Percentiles rank a stretch among this genome's conserved stretches.
phyloP scores from a whole-genome alignment of 1,139 yeast species.

The Lodderomyces metapsilosis region DNA sequence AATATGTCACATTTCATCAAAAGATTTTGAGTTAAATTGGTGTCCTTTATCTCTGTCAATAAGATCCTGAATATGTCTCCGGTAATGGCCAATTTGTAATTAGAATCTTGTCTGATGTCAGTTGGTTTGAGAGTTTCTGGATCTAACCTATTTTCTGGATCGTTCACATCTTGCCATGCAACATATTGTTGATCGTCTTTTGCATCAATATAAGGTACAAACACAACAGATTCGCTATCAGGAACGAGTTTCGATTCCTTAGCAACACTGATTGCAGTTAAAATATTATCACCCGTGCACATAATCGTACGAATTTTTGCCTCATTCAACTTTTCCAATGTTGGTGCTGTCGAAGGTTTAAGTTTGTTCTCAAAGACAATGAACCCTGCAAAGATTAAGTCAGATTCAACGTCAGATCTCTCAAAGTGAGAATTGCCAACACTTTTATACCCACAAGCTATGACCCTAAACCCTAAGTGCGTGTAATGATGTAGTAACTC shows the following conservation, averaged over 20 bases:
- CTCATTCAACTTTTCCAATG: constrained; percentile 52
- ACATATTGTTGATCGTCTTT: constrained; percentile 36
- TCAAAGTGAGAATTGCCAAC: constrained; percentile 14
- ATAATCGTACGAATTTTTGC: constrained; percentile 83
- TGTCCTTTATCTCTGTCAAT: constrained; percentile 53
- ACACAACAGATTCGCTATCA: constrained; percentile 47
- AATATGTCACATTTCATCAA: constrained; percentile 74
- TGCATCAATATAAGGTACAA: constrained; percentile 61
- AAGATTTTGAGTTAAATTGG: constrained; percentile 48
- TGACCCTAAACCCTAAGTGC: constrained; percentile 90
- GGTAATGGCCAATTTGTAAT: constrained; percentile 77
- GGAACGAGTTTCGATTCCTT: constrained; percentile 72
- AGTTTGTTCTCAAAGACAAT: constrained; percentile 89
- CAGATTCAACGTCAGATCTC: constrained; percentile 66
- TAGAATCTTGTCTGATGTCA: constrained; percentile 24
- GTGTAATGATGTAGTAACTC: constrained; percentile 80
- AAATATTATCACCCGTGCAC: constrained; percentile 97
- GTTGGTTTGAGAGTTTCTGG: constrained; percentile 58
- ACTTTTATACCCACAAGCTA: constrained; percentile 81
- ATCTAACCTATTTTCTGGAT: constrained; percentile 56
- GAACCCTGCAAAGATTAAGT: constrained; percentile 77
- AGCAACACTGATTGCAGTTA: constrained; percentile 93
- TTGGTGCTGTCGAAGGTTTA: constrained; percentile 63
- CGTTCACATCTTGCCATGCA: constrained; percentile 65
- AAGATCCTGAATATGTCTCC: constrained; percentile 88